Base-by-base conservation (phyloP, 352 stramenopile genomes). In the Pythium insidiosum region DNA sequence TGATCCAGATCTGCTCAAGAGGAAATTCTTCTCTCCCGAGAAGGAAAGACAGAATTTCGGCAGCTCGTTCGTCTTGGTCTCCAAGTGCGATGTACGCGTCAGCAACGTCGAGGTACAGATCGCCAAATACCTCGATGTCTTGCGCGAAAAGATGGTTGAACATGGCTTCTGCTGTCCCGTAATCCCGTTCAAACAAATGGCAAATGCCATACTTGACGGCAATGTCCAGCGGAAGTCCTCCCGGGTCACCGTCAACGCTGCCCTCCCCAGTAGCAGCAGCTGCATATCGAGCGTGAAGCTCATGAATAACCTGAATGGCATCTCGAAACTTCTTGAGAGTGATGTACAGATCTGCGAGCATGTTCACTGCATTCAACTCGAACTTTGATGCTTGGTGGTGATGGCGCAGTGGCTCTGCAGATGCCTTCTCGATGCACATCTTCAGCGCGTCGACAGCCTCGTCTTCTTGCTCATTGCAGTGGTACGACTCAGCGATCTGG, bases 161-260 rank as follows among this genome's bases (percentile, higher is more conserved):
- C 74, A 89, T 88, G 22, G 73, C 75, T 24, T 88, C 73, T 3
- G 74, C 77, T 3, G 73, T 88, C 38, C 63, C 63, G 39, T 81
- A 79, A 43, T 93, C 73, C 6, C 72, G 61, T 38, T 87, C 72
- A 44, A 84, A 87, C 16, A 93, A 58, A 39, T 91, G 72, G 33
- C 81, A 93, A 18, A 93, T 93, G 12, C 81, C 81, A 42, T 89
- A 90, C 36, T 91, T 94, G 15, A 94, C 79, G 2, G 76, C 77
- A 48, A 94, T 91, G 52, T 94, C 81, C 10, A 94, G 66, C 2
- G 81, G 81, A 19, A 94, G 53, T 10, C 71, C 76, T 29, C 67
- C 73, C 0, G 73, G 73, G 18, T 85, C 71, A 0, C 75, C 72
- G 26, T 87, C 79, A 3, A 84, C 63, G 28, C 62, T 65, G n/a